Evolutionary conservation across 2,329 filamentous ascomycete species (phyloP), one percentile per base, ranked within the genome.

Genomic region (Hirsutella thompsonii): DNA sequence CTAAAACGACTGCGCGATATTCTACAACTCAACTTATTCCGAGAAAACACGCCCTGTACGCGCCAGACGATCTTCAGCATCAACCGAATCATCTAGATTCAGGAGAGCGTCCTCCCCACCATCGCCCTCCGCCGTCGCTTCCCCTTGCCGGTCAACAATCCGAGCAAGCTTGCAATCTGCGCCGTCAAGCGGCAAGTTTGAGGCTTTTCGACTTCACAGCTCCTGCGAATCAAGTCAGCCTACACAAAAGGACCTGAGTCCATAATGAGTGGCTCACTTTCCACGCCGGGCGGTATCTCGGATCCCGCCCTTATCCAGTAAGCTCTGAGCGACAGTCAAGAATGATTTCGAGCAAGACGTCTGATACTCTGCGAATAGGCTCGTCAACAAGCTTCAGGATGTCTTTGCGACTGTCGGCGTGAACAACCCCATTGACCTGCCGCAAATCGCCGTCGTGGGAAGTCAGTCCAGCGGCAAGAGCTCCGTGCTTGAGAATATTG

Each of bases 401-500:
- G 92, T 98, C 53, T 98, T 98, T 62, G 83, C 90, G 47, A 96
- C 92, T 34, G 92, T 98, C 53, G 92, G 92, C 54, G 92, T 96
- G 57, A 92, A 94, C 76, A 98, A 98, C 67, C 92, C 92, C 47
- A 98, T 98, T 72, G 92, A 98, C 70, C 69, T 98, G 49, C 92
- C 92, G 42, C 92, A 98, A 70, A 98, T 98, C 62, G 90, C 83
- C 52, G 92, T 98, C 52, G 92, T 98, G 43, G 92, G 92, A 58
- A 95, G 89, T 64, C 92, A 98, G 70, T 98, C 92, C 18, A 95
- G 90, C 64, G 92, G 92, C 68, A 98, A 98, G 80, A 95, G 88
- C 74, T 98, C 92, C 16, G 92, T 98, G 53, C 68, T 98, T 56
- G 92, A 98, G 67, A 98, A 98, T 59, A 98, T 98, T 57, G 92